Percentiles rank a stretch among this genome's conserved stretches.
Evolutionary conservation across 495 filamentous ascomycete species (phyloP).

Genomic region (Talaromyces liani): DNA sequence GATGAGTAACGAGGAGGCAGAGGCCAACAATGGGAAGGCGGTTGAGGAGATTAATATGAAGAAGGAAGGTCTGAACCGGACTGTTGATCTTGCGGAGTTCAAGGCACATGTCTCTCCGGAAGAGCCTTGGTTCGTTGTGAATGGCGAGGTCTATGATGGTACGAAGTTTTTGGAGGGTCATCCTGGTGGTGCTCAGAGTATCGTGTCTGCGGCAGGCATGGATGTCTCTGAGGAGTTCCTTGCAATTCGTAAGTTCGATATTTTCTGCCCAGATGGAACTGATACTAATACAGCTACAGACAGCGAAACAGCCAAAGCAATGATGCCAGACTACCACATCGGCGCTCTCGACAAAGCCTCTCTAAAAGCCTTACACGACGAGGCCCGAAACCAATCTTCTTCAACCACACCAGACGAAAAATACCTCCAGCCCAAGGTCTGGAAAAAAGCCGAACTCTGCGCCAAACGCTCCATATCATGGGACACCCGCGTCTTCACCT

Average conservation of each 20-base stretch:
- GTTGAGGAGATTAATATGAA: slow-evolving; percentile 77
- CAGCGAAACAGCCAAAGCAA: slow-evolving; percentile 83
- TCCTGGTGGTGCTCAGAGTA: slow-evolving; percentile 85
- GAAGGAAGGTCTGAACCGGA: slow-evolving; percentile 54
- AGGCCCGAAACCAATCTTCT: slow-evolving; percentile 7
- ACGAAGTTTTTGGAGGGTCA: slow-evolving; percentile 77
- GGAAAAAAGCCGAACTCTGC: slow-evolving; percentile 62
- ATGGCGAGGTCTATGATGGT: slow-evolving; percentile 90
- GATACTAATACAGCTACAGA: slow-evolving; percentile 39
- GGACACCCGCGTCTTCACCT: slow-evolving; percentile 80
- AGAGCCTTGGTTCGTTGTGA: slow-evolving; percentile 85
- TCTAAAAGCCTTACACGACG: slow-evolving; percentile 38
- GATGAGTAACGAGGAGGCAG: slow-evolving; percentile 35
- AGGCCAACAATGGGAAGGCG: slow-evolving; percentile 2
- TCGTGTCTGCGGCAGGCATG: slow-evolving; percentile 72
- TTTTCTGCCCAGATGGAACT: background rate
- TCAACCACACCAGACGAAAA: slow-evolving; percentile 37
- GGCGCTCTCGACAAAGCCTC: slow-evolving; percentile 62
- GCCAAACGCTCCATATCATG: slow-evolving; percentile 61
- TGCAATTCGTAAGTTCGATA: slow-evolving; percentile 59
- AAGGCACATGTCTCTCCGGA: slow-evolving; percentile 57
- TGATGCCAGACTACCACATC: slow-evolving; percentile 88
- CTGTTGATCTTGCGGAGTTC: slow-evolving; percentile 67
- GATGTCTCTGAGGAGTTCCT: slow-evolving; percentile 93
- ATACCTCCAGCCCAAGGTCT: slow-evolving; percentile 66